A percentile compares a stretch with the other conserved stretches of the same genome.
Evolutionary conservation across 768 basidiomycete species (phyloP).

Genomic region (Kwoniella shandongensis): DNA sequence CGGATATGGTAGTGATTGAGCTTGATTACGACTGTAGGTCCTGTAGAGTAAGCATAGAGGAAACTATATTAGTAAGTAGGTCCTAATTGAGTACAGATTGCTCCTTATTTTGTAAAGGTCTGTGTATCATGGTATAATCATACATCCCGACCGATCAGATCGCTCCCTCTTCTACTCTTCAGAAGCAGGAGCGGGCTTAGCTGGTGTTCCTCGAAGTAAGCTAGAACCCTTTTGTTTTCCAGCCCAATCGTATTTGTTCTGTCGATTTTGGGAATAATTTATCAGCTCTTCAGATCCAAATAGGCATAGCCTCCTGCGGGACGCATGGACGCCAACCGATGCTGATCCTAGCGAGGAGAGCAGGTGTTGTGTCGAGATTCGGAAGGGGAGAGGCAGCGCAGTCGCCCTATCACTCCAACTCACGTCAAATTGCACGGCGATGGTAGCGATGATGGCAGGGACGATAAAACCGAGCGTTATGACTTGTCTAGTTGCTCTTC

Average conservation of each 20-base stretch:
- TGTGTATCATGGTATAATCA: too few relatives aligned
- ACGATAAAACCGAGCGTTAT: slow-evolving; percentile 65
- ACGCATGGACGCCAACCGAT: too few relatives aligned
- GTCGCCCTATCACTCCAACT: too few relatives aligned
- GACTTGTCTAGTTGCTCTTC: slow-evolving; percentile 63
- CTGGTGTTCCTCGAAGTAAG: slow-evolving; percentile 25
- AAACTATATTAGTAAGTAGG: too few relatives aligned
- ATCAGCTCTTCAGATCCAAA: too few relatives aligned
- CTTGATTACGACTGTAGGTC: too few relatives aligned
- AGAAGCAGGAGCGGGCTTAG: slow-evolving; percentile 10
- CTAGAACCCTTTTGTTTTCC: slow-evolving; percentile 40
- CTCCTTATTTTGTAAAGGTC: too few relatives aligned
- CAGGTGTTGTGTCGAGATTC: too few relatives aligned
- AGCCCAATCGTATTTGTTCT: slow-evolving; percentile 48
- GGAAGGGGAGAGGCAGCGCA: too few relatives aligned
- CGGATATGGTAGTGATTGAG: slow-evolving; percentile 66
- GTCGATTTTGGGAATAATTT: neutral
- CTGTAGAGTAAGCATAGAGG: neutral
- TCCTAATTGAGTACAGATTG: too few relatives aligned
- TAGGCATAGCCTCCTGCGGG: too few relatives aligned
- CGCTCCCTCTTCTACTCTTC: slow-evolving; percentile 16
- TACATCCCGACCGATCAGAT: neutral
- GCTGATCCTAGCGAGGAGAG: too few relatives aligned
- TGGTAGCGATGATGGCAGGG: slow-evolving; percentile 57
- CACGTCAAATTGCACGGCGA: slow-evolving; percentile 44